Evolutionary conservation across 495 filamentous ascomycete species (phyloP), one percentile per base, ranked within the genome.

Genomic region (Wilcoxina mikolae): DNA sequence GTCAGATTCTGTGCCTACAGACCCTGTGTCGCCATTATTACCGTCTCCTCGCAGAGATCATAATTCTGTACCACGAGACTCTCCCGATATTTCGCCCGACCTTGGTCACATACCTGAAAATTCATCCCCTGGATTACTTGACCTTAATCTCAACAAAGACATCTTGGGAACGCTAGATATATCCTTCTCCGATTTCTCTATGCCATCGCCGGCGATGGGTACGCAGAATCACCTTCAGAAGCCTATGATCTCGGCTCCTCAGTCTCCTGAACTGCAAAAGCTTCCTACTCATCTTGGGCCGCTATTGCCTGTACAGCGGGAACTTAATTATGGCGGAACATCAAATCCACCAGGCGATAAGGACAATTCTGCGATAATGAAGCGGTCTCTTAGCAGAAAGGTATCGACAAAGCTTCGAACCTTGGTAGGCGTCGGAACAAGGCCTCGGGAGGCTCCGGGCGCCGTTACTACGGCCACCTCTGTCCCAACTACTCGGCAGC

Each of bases 351-450:
- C 29, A 9, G 9, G 17, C 29, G 17, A 52, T 7, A 15, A 18
- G 23, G 22, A 46, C 24, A n/a, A n/a, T 5, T 12, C 27, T 12
- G 4, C 45, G 45, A 9, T n/a, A 31, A 28, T 31, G 2, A 52
- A 52, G 28, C 49, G 49, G 28, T 52, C 49, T 18, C 33, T 52
- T n/a, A 52, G 49, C 49, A 52, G 49, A 28, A 52, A 52, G 33
- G 49, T 52, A 23, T 52, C 49, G 17, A 52, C 49, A 9, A 38
- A 24, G 49, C 28, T 52, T 3, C 28, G 31, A 10, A 52, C 49
- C 9, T 27, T 52, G 28, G 49, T 39, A 4, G 39, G 39, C 20
- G 7, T 18, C 20, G 39, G 39, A 9, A 20, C 5, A 9, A 43
- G 17, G 17, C 39, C 39, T 10, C 45, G 45, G 22, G 23, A 31